A percentile compares a stretch with the other conserved stretches of the same genome.
phyloP scores from a whole-genome alignment of 495 filamentous ascomycete genomes.

The Lasiosphaeria hispida region DNA sequence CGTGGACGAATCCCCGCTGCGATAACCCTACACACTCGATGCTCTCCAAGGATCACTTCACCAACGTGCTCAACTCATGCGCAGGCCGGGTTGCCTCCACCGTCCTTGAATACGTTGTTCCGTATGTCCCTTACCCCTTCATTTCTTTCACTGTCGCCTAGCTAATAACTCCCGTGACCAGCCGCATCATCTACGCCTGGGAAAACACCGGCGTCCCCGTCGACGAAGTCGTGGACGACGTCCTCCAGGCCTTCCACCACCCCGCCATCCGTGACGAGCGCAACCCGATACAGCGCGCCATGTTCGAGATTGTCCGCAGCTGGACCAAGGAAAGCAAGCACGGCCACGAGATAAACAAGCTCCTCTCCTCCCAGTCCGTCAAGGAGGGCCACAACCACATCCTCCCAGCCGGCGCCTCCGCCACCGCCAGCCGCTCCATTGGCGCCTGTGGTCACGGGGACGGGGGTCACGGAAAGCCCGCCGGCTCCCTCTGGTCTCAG shows the following conservation, averaged over 20 bases:
- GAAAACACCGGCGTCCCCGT: conserved; percentile 77
- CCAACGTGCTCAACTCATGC: conserved; percentile 84
- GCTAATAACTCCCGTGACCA: conserved; percentile 18
- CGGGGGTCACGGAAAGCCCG: conserved; percentile 50
- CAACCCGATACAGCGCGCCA: conserved; percentile 75
- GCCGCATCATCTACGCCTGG: conserved; percentile 84
- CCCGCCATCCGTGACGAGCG: conserved; percentile 70
- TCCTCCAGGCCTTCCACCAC: conserved; percentile 81
- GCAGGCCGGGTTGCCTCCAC: conserved; percentile 77
- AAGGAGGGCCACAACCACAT: conserved; percentile 73
- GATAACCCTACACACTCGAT: conserved; percentile 93
- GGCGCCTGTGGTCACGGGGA: conserved; percentile 41
- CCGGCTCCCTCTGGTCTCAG: conserved; percentile 52
- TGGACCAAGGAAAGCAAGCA: conserved; percentile 71
- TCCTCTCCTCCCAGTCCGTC: conserved; percentile 79
- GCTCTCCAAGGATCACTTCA: conserved; percentile 95
- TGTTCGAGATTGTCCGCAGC: conserved; percentile 76
- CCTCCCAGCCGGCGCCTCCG: conserved; percentile 11
- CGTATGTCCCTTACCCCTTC: conserved; percentile 40
- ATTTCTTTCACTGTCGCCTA: background rate
- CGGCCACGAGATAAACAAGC: conserved; percentile 61
- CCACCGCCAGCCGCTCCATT: conserved; percentile 21
- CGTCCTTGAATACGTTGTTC: conserved; percentile 79
- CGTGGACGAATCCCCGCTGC: conserved; percentile 82
- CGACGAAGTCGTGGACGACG: conserved; percentile 74